Percentiles rank a stretch among this genome's conserved stretches.
Conservation (phyloP, 331 rosid genomes). For the Acacia pycnantha region DNA sequence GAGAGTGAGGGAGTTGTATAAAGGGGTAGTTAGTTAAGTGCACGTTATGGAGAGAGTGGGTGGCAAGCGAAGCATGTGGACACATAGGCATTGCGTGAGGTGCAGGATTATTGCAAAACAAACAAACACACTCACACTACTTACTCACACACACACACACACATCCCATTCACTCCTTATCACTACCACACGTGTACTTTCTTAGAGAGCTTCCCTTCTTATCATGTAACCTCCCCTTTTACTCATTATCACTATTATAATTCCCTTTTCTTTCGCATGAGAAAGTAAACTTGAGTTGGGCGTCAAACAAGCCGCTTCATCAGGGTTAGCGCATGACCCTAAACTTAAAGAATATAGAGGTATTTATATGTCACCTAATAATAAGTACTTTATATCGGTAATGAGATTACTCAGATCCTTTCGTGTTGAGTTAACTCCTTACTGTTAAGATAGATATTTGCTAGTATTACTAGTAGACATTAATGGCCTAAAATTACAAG, state of each 20-base stretch:
- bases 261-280: neutral
- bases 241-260: neutral
- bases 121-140: neutral
- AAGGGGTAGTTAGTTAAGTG: constrained; percentile 53
- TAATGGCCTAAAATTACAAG: no score
- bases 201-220: constrained; percentile 36
- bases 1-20: constrained; percentile 12
- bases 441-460: no score
- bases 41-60: constrained; percentile 65
- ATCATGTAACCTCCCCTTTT: constrained; percentile 20
- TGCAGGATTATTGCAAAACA: constrained; percentile 45
- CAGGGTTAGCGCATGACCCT: no score
- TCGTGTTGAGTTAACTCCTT: no score
- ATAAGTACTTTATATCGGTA: no score
- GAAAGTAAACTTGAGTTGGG: no score
- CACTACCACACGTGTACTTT: constrained; percentile 44
- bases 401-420: no score
- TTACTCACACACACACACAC: neutral
- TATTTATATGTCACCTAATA: no score
- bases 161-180: constrained; percentile 25
- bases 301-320: no score
- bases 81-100: constrained; percentile 60
- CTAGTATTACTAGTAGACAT: no score
- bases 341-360: no score
- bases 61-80: constrained; percentile 53